Percentiles rank a stretch among this genome's conserved stretches.
phyloP scores from a whole-genome alignment of 352 stramenopile species.

The Pythium volutum region DNA sequence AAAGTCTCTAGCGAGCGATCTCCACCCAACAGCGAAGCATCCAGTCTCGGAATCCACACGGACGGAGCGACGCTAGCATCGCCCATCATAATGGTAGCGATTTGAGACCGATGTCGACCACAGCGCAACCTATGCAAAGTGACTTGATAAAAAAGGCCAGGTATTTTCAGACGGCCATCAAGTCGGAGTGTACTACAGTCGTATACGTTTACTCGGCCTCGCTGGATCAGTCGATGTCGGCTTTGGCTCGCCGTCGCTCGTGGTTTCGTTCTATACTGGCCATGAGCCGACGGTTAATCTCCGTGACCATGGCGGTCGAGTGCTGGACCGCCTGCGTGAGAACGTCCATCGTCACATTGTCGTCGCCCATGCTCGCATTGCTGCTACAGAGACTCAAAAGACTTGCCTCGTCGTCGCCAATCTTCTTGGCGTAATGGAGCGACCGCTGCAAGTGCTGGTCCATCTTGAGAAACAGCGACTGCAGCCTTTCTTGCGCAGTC shows the following conservation, averaged over 20 bases:
- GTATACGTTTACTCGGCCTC: not conserved
- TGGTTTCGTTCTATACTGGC: not conserved
- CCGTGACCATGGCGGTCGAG: slow-evolving; percentile 36
- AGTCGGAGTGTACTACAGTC: not conserved
- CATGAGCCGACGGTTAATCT: slow-evolving; percentile 35
- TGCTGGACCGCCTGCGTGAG: slow-evolving; percentile 37
- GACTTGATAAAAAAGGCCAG: too few relatives aligned
- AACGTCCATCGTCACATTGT: slow-evolving; percentile 24
- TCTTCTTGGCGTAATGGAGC: slow-evolving; percentile 59
- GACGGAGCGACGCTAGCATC: not conserved
- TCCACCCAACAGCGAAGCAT: not conserved
- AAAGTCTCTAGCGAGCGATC: slow-evolving; percentile 13
- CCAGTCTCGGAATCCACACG: slow-evolving; percentile 3
- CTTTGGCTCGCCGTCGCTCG: not conserved
- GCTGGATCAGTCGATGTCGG: not conserved
- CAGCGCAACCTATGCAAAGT: too few relatives aligned
- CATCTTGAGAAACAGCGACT: slow-evolving; percentile 49
- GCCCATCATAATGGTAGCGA: not conserved
- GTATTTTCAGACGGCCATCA: not conserved
- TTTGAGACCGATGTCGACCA: too few relatives aligned
- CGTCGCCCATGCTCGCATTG: slow-evolving; percentile 32
- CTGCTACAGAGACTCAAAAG: slow-evolving; percentile 32
- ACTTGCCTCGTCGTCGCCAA: slow-evolving; percentile 47
- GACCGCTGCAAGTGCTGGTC: slow-evolving; percentile 61
- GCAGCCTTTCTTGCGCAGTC: slow-evolving; percentile 40